These are phyloP conservation scores for Cercospora canescens DNA, from an alignment of 2,329 filamentous ascomycete genomes.

Conservation along the genomic window DNA sequence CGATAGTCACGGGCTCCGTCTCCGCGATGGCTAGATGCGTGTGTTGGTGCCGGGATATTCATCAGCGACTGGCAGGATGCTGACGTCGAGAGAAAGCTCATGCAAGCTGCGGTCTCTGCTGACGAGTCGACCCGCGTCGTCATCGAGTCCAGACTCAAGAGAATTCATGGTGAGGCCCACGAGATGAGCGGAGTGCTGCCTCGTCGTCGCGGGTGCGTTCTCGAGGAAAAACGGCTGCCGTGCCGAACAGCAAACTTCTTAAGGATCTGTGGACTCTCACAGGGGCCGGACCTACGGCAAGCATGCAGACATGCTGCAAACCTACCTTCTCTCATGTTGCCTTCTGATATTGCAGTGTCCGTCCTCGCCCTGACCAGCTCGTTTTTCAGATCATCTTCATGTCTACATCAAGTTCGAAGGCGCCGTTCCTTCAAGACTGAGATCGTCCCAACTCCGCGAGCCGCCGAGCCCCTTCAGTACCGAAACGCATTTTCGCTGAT, in stretches of 20 bases:
- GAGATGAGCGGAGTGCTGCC: not conserved
- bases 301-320: not conserved
- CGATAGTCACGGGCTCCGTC: not conserved
- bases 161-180: not conserved
- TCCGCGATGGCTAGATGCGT: not conserved
- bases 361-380: not conserved
- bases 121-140: not conserved
- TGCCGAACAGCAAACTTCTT: too few relatives aligned
- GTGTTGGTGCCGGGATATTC: not conserved
- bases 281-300: too few relatives aligned
- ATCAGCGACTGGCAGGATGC: not conserved
- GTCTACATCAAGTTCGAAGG: not conserved
- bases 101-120: not conserved
- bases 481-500: not conserved
- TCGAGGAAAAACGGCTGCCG: not conserved
- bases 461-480: too few relatives aligned
- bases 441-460: not conserved
- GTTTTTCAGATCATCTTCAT: not conserved
- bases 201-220: not conserved
- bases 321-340: not conserved
- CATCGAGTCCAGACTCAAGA: not conserved
- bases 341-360: not conserved
- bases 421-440: not conserved
- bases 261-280: too few relatives aligned
- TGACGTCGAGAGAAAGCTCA: not conserved